A percentile compares a stretch with the other conserved stretches of the same genome.
Conservation (phyloP, 2,329 filamentous ascomycete species). For the Mycogone perniciosa region DNA sequence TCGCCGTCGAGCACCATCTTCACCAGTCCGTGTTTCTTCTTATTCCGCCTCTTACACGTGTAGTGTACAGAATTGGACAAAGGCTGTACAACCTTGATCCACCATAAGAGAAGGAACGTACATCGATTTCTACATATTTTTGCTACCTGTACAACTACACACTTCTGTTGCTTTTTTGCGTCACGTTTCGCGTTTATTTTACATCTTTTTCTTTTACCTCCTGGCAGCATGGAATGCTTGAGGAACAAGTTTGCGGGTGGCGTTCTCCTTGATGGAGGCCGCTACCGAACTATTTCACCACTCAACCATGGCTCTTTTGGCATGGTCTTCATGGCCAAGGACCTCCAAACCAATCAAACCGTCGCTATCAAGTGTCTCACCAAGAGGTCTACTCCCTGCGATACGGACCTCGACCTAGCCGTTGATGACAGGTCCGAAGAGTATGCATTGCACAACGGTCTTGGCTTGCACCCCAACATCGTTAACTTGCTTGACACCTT, state of each 20-base stretch:
- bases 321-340: slow-evolving; percentile 92
- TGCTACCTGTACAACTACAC: slow-evolving; percentile 25
- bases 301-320: slow-evolving; percentile 98
- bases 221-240: slow-evolving; percentile 68
- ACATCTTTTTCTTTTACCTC: slow-evolving; percentile 10
- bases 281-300: slow-evolving; percentile 84
- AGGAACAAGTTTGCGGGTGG: slow-evolving; percentile 73
- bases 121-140: slow-evolving; percentile 12
- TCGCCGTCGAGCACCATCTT: slow-evolving; percentile 12
- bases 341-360: slow-evolving; percentile 66
- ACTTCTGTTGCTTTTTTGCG: slow-evolving; percentile 8
- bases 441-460: slow-evolving; percentile 68
- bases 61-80: neutral
- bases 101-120: slow-evolving; percentile 11
- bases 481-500: slow-evolving; percentile 90
- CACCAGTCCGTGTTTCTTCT: slow-evolving; percentile 12
- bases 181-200: slow-evolving; percentile 14
- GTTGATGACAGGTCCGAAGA: slow-evolving; percentile 81
- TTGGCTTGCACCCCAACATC: slow-evolving; percentile 80
- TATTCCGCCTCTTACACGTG: slow-evolving; percentile 14
- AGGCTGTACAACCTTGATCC: slow-evolving; percentile 5
- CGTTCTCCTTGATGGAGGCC: slow-evolving; percentile 69
- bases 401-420: slow-evolving; percentile 57
- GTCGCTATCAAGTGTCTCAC: slow-evolving; percentile 97
- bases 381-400: slow-evolving; percentile 63